Conservation (phyloP, 176 grass and related monocot species). For the Bromus sterilis region DNA sequence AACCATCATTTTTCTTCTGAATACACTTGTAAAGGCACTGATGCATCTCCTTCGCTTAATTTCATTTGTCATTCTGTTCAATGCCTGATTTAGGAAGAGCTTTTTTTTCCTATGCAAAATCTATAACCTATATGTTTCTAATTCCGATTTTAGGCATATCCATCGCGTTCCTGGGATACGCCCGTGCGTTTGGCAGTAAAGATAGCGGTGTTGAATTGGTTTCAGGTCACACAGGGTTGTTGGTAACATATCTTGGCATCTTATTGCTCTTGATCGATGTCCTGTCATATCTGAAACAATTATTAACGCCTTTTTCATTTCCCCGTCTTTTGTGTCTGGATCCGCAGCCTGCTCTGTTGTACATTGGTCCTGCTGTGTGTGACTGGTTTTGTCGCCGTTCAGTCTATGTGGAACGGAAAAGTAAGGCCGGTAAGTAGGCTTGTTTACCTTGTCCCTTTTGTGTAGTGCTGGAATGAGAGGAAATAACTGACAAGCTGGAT, state of each 20-base stretch:
- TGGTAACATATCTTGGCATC: not conserved
- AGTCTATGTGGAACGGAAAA: not conserved
- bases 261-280: not conserved
- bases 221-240: not conserved
- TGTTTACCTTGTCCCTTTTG: not conserved
- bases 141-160: too few species aligned
- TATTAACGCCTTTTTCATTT: too few species aligned
- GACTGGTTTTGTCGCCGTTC: not conserved
- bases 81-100: not conserved
- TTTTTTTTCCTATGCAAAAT: not conserved
- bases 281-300: too few species aligned
- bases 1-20: not conserved
- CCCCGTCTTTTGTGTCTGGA: too few species aligned
- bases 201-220: not conserved
- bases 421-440: too few species aligned
- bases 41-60: not conserved
- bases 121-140: not conserved
- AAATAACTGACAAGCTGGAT: too few species aligned
- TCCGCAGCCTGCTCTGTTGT: not conserved
- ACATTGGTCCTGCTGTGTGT: not conserved
- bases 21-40: not conserved
- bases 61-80: not conserved
- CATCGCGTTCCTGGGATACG: not conserved
- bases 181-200: not conserved
- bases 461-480: not conserved